Conservation (phyloP, 768 basidiomycete species). For the Lactarius deliciosus region DNA sequence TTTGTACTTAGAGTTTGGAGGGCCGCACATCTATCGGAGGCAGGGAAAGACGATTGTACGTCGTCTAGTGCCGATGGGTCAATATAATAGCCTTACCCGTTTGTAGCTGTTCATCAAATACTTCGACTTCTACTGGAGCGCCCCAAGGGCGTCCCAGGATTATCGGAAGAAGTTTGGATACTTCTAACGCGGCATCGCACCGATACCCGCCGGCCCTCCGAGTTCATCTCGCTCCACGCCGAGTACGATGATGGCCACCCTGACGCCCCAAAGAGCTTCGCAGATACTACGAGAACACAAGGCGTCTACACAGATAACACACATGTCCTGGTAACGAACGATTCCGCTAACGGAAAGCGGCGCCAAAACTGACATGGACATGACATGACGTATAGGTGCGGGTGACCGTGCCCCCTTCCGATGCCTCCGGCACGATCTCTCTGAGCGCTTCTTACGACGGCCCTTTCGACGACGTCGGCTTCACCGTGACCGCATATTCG, state of each 20-base stretch:
- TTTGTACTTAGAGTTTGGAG: constrained; percentile 38
- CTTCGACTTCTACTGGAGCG: constrained; percentile 43
- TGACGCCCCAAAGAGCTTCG: neutral
- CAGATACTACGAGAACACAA: constrained; percentile 14
- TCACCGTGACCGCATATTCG: constrained; percentile 65
- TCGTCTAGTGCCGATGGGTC: constrained; percentile 1
- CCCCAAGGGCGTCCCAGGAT: neutral
- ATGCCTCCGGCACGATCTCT: constrained; percentile 42
- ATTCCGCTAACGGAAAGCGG: too few relatives aligned
- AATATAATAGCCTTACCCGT: neutral
- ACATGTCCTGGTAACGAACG: constrained; percentile 23
- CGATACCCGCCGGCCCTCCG: constrained; percentile 55
- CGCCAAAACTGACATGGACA: constrained; percentile 1
- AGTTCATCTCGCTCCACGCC: constrained; percentile 65
- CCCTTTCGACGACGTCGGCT: constrained; percentile 56
- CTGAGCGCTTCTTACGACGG: constrained; percentile 73
- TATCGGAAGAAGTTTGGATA: constrained; percentile 64
- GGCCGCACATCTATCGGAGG: constrained; percentile 20
- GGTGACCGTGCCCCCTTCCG: constrained; percentile 18
- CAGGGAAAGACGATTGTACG: constrained; percentile 36
- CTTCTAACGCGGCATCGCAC: constrained; percentile 75
- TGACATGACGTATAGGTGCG: constrained; percentile 26
- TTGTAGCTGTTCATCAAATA: constrained; percentile 42
- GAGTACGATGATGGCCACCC: constrained; percentile 42
- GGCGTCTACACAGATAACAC: constrained; percentile 29